Evolutionary conservation across 2,329 filamentous ascomycete species (phyloP).

Genomic region (Dendrostoma leiphaemia): DNA sequence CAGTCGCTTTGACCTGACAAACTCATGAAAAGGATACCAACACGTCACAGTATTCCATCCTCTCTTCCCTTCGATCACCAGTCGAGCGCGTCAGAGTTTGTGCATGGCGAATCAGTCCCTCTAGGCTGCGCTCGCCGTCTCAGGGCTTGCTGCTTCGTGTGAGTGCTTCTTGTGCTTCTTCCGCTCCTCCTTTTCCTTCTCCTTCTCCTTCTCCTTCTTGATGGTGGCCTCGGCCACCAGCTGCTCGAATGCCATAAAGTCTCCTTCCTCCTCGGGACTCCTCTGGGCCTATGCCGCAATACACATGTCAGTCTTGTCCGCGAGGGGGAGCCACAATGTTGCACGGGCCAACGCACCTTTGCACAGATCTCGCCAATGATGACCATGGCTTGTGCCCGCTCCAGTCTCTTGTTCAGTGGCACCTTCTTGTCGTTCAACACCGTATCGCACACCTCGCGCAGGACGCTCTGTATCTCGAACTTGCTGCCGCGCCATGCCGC

Average conservation of each 20-base stretch:
- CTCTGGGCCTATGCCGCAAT: conserved; percentile 66
- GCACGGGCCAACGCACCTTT: conserved; percentile 74
- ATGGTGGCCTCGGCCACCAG: conserved; percentile 94
- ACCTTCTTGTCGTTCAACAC: conserved; percentile 80
- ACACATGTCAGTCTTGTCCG: conserved; percentile 12
- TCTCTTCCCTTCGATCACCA: background rate
- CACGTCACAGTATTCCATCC: too few relatives aligned
- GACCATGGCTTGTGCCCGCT: conserved; percentile 86
- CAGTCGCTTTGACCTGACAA: background rate
- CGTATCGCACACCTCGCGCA: conserved; percentile 90
- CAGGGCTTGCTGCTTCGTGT: conserved; percentile 3
- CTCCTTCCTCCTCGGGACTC: conserved; percentile 92
- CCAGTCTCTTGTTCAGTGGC: conserved; percentile 77
- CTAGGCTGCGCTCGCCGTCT: background rate
- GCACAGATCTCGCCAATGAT: conserved; percentile 86
- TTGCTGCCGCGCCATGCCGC: conserved; percentile 95
- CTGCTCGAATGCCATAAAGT: conserved; percentile 98
- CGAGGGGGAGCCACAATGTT: too few relatives aligned
- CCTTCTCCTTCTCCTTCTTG: conserved; percentile 87
- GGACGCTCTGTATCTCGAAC: conserved; percentile 95
- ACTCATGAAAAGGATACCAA: too few relatives aligned
- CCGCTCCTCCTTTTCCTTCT: conserved; percentile 61
- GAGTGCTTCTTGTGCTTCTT: conserved; percentile 29
- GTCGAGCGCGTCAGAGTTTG: background rate
- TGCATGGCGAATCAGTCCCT: background rate